Conservation (phyloP, 192 early-diverging fungal species). For the Coemansia guatemalensis region DNA sequence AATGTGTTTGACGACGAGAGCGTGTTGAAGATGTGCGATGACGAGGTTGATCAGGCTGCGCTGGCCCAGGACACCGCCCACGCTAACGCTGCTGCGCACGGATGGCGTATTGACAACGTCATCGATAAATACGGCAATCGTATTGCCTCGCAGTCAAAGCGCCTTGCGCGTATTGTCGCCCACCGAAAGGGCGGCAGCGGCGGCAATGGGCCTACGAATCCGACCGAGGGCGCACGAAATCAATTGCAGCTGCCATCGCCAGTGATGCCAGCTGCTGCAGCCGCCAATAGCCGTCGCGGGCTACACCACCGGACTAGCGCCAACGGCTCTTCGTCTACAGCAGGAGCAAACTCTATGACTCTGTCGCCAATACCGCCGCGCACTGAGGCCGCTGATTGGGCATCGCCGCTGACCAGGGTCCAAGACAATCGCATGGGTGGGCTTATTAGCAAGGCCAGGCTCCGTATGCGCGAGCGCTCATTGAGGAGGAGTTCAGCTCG, state of each 20-base stretch:
- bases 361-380: conserved; percentile 8
- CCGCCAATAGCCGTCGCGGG: not conserved
- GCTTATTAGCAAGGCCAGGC: conserved; percentile 5
- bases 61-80: conserved; percentile 1
- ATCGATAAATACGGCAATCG: conserved; percentile 44
- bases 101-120: conserved; percentile 42
- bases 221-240: too few relatives aligned
- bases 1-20: conserved; percentile 39
- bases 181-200: conserved; percentile 21
- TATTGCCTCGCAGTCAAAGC: conserved; percentile 27
- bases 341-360: not conserved
- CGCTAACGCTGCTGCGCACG: conserved; percentile 6
- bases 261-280: not conserved
- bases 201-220: not conserved
- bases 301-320: conserved; percentile 1
- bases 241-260: not conserved
- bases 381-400: not conserved
- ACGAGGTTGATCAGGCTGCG: conserved; percentile 11
- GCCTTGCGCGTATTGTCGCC: conserved; percentile 40
- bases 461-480: conserved; percentile 1
- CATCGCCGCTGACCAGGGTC: not conserved
- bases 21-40: conserved; percentile 39
- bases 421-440: conserved; percentile 11
- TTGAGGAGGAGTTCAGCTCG: conserved; percentile 2
- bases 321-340: conserved; percentile 16